phyloP scores from a whole-genome alignment of 345 rosid species.

The Aegle marmelos region DNA sequence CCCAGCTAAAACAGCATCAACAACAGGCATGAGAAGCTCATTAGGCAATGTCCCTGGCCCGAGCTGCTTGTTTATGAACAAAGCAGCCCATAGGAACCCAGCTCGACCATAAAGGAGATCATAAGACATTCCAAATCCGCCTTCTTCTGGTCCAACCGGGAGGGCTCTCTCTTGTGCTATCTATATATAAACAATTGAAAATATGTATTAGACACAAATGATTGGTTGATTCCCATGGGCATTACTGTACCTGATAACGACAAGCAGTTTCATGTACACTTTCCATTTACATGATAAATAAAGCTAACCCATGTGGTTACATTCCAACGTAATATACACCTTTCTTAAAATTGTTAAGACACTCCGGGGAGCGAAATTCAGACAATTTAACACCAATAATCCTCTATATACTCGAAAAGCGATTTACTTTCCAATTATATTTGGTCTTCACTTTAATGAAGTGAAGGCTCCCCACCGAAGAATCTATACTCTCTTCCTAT shows the following conservation, averaged over 20 bases:
- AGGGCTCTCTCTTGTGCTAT: conserved; percentile 82
- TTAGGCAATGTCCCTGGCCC: conserved; percentile 49
- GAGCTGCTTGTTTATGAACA: conserved; percentile 69
- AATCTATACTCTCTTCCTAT: no score
- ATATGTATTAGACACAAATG: neutral
- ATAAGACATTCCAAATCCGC: conserved; percentile 95
- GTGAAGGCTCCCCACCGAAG: no score
- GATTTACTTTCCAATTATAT: no score
- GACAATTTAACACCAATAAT: no score
- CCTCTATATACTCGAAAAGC: no score
- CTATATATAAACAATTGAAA: conserved; percentile 23
- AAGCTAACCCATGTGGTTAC: no score
- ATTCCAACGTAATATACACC: no score
- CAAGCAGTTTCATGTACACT: neutral
- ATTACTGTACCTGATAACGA: neutral
- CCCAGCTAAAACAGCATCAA: conserved; percentile 75
- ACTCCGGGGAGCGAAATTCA: no score
- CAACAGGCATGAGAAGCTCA: conserved; percentile 57
- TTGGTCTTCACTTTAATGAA: no score
- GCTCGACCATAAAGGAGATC: conserved; percentile 92
- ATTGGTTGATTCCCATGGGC: neutral
- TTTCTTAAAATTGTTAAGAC: no score
- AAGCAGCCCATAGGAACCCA: conserved; percentile 86
- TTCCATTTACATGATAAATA: no score
- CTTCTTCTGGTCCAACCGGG: conserved; percentile 87